Percentiles rank a stretch among this genome's conserved stretches.
Conservation (phyloP, 139 green algal genomes). For the Dunaliella primolecta region DNA sequence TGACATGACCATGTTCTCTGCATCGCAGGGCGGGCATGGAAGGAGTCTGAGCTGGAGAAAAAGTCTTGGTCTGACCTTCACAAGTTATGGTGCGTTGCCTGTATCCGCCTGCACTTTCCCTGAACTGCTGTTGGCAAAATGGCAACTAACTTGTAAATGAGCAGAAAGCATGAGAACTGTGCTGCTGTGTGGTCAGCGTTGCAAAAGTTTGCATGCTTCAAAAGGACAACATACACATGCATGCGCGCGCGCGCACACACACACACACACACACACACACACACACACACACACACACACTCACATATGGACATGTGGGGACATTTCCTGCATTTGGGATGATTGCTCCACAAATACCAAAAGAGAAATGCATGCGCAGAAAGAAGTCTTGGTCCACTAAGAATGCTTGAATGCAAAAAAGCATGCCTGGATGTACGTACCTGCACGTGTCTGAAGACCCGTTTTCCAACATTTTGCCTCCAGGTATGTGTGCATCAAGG, state of each 20-base stretch:
- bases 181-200: background rate
- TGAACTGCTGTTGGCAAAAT: background rate
- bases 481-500: conserved; percentile 45
- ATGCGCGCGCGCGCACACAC: background rate
- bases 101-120: background rate
- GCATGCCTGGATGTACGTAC: no score
- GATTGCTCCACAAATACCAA: no score
- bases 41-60: conserved; percentile 23
- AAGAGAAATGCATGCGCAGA: no score
- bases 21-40: conserved; percentile 26
- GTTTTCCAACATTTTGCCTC: no score
- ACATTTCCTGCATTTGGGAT: no score
- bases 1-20: background rate
- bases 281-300: background rate
- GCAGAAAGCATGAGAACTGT: no score
- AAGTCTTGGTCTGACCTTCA: conserved; percentile 41
- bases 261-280: background rate
- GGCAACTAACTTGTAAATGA: background rate
- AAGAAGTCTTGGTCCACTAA: no score
- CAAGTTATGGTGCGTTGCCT: conserved; percentile 25
- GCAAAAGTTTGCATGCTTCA: background rate
- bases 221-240: background rate
- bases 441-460: no score
- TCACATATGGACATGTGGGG: no score
- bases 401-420: no score